Evolutionary conservation across 1,284 basidiomycete genomes (phyloP).

Genomic region (Tilletia horrida): DNA sequence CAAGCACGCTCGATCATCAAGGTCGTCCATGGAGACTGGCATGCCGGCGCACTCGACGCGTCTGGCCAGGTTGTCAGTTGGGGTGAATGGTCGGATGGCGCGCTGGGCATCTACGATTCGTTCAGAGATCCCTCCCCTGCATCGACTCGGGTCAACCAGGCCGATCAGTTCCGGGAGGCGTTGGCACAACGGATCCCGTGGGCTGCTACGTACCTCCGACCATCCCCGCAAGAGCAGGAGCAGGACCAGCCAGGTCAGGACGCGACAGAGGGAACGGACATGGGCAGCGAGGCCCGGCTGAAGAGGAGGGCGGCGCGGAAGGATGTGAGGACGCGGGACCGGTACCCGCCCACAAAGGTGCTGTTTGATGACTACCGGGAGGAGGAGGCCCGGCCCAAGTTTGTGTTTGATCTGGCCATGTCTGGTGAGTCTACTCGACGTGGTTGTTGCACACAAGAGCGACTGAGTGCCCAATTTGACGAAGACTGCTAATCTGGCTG

Average conservation of each 20-base stretch:
- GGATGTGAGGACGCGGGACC: neutral
- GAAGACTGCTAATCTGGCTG: too few species aligned
- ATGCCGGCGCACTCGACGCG: slow-evolving; percentile 75
- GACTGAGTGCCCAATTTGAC: too few species aligned
- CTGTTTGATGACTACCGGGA: neutral
- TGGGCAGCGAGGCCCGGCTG: slow-evolving; percentile 23
- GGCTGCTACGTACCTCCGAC: too few species aligned
- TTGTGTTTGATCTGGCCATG: slow-evolving; percentile 38
- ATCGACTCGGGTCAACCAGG: slow-evolving; percentile 7
- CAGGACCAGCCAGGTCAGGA: slow-evolving; percentile 5
- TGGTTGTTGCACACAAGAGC: too few species aligned
- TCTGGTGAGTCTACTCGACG: slow-evolving; percentile 29
- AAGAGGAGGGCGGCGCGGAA: slow-evolving; percentile 19
- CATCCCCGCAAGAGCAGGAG: neutral
- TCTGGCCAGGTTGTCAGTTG: slow-evolving; percentile 75
- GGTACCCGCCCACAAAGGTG: slow-evolving; percentile 6
- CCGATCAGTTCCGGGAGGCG: too few species aligned
- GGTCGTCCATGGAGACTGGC: slow-evolving; percentile 82
- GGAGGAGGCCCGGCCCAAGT: slow-evolving; percentile 2
- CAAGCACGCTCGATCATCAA: slow-evolving; percentile 74
- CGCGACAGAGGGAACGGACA: slow-evolving; percentile 12
- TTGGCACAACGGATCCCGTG: too few species aligned
- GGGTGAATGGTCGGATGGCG: slow-evolving; percentile 74
- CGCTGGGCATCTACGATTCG: slow-evolving; percentile 68
- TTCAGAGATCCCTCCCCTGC: neutral